These are phyloP conservation scores for Plasmodium ovale DNA, from an alignment of 169 alveolate genomes.

Conservation along the genomic window DNA sequence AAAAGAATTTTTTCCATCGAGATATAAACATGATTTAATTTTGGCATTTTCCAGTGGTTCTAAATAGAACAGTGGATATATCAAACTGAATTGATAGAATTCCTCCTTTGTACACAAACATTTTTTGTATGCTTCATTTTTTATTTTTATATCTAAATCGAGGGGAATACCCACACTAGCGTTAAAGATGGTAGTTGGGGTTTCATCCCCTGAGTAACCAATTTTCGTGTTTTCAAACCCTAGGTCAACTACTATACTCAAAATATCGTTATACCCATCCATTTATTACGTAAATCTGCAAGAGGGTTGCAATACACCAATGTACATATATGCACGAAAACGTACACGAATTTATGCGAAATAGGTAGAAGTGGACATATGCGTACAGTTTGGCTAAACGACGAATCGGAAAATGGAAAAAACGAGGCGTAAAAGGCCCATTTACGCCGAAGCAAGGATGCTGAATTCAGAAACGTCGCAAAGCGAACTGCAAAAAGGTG, in stretches of 20 bases:
- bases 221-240: conserved; percentile 67
- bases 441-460: not conserved
- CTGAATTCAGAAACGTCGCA: not conserved
- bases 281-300: no score
- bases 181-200: conserved; percentile 27
- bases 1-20: conserved; percentile 39
- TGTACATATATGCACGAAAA: no score
- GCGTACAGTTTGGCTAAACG: not conserved
- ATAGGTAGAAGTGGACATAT: not conserved
- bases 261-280: conserved; percentile 60
- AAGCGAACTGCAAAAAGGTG: no score
- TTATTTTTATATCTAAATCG: conserved; percentile 30
- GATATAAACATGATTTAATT: conserved; percentile 57
- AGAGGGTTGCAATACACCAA: no score
- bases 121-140: conserved; percentile 48
- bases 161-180: conserved; percentile 52
- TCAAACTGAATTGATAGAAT: conserved; percentile 44
- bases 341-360: not conserved
- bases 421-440: not conserved
- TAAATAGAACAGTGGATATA: conserved; percentile 48
- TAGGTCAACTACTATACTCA: conserved; percentile 59
- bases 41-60: conserved; percentile 26
- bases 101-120: conserved; percentile 58
- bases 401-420: not conserved
- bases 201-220: conserved; percentile 69